These are phyloP conservation scores for Acaromyces ingoldii DNA, from an alignment of 1,284 basidiomycete species.

Conservation along the genomic window DNA sequence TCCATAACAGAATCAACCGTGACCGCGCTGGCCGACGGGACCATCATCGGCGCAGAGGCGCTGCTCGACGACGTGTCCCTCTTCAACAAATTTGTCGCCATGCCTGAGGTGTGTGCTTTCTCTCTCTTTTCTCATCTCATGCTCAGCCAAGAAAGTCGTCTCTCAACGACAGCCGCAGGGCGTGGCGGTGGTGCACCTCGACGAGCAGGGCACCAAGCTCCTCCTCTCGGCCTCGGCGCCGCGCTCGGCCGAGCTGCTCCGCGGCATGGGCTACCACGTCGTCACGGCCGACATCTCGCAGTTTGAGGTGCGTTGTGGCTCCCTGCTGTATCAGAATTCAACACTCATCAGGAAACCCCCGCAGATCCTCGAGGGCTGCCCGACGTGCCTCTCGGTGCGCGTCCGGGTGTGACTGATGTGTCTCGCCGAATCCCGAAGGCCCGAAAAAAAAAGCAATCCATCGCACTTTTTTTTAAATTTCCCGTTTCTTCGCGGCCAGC, in stretches of 20 bases:
- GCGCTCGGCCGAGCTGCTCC: slow-evolving; percentile 10
- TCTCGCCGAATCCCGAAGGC: too few species aligned
- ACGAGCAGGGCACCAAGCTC: not conserved
- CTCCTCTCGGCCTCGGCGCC: slow-evolving; percentile 16
- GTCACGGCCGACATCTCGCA: slow-evolving; percentile 12
- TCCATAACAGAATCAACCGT: slow-evolving; percentile 12
- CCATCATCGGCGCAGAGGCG: slow-evolving; percentile 12
- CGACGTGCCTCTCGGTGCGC: slow-evolving; percentile 18
- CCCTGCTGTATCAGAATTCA: not conserved
- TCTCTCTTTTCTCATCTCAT: not conserved
- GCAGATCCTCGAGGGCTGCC: slow-evolving; percentile 15
- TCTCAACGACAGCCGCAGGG: slow-evolving; percentile 8
- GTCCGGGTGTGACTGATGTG: too few species aligned
- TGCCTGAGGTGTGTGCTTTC: slow-evolving; percentile 10
- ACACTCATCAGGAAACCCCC: not conserved
- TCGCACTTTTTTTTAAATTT: too few species aligned
- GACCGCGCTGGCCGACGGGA: slow-evolving; percentile 21
- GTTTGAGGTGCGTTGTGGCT: slow-evolving; percentile 12
- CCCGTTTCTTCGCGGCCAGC: too few species aligned
- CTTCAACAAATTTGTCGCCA: slow-evolving; percentile 9
- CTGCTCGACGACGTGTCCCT: slow-evolving; percentile 12
- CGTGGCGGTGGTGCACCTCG: slow-evolving; percentile 17
- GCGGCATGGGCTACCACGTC: slow-evolving; percentile 11
- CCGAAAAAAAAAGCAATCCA: too few species aligned
- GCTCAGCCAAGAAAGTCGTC: not conserved